Evolutionary conservation across 768 basidiomycete species (phyloP), one percentile per base, ranked within the genome.

Genomic region (Suillus variegatus): DNA sequence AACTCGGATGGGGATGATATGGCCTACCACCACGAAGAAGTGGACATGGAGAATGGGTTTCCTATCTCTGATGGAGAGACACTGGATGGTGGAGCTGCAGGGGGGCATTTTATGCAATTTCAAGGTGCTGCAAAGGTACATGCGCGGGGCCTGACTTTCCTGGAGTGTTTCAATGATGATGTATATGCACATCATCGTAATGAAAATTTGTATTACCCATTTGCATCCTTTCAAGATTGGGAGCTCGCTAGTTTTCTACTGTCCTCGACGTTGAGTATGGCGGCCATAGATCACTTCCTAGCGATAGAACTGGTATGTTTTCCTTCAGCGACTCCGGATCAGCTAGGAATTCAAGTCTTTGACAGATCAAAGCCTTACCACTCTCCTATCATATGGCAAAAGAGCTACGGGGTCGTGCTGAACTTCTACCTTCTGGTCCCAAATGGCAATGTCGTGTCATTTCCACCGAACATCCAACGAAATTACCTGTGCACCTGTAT

Each of bases 141-240:
- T 55, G 38, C 0, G 4, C 1, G 9, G 10, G 54, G 63, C 13
- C 35, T 41, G 20, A 55, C 63, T n/a, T 63, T 56, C 40, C n/a
- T 44, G 32, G 38, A 38, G 14, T 1, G 36, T 14, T 63, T 63
- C 35, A 35, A 63, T 20, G 12, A 16, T 22, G 63, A 63, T 55
- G 38, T 7, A 22, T 55, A 63, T 32, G 18, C 63, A 5, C 22
- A 55, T 28, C 38, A 43, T 38, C 14, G 4, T 7, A 38, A 55
- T 2, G 1, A 51, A 1, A 63, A 63, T 22, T 25, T 72, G 1
- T 80, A 73, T 62, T 78, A 79, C 61, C 79, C 77, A 35, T 81
- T 80, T 62, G 63, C 69, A 8, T 69, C 71, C 25, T 62, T 66
- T 13, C 57, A 65, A 0, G 77, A 81, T 49, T 79, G 78, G 77